Percentiles rank a stretch among this genome's conserved stretches.
phyloP scores from a whole-genome alignment of 805 yeast genomes.

The Candida chauliodis region DNA sequence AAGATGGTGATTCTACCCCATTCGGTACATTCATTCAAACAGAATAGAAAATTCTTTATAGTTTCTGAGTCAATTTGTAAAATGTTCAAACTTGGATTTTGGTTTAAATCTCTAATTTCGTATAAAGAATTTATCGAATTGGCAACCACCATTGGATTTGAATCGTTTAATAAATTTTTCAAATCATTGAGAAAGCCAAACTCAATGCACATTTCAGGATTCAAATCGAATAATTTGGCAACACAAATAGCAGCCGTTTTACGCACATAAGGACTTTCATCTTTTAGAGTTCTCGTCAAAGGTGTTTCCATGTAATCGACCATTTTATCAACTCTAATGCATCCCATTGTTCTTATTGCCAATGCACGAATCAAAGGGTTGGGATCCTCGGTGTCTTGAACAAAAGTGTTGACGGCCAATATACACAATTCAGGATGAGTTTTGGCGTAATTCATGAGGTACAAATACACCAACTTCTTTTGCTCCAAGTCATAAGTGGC shows the following conservation, averaged over 20 bases:
- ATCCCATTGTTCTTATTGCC: conserved; percentile 98
- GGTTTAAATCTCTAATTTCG: conserved; percentile 73
- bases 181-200: conserved; percentile 77
- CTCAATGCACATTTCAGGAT: conserved; percentile 76
- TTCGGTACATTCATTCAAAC: conserved; percentile 95
- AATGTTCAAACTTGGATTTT: conserved; percentile 38
- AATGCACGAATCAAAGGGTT: conserved; percentile 93
- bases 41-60: conserved; percentile 65
- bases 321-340: conserved; percentile 92
- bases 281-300: conserved; percentile 74
- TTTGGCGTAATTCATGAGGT: conserved; percentile 96
- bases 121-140: conserved; percentile 83
- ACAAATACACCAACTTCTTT: conserved; percentile 90
- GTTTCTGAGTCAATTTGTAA: conserved; percentile 36
- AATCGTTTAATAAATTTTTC: conserved; percentile 67
- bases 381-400: conserved; percentile 91
- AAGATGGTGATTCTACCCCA: conserved; percentile 96
- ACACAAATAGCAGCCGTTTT: conserved; percentile 98
- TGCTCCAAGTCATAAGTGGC: conserved; percentile 97
- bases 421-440: conserved; percentile 94
- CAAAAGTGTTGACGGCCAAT: conserved; percentile 95
- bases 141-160: conserved; percentile 97
- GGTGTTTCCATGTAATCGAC: conserved; percentile 94
- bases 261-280: conserved; percentile 95
- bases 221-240: conserved; percentile 87